These are phyloP conservation scores for Centaurea solstitialis DNA, from an alignment of 129 eudicot genomes.

Conservation along the genomic window DNA sequence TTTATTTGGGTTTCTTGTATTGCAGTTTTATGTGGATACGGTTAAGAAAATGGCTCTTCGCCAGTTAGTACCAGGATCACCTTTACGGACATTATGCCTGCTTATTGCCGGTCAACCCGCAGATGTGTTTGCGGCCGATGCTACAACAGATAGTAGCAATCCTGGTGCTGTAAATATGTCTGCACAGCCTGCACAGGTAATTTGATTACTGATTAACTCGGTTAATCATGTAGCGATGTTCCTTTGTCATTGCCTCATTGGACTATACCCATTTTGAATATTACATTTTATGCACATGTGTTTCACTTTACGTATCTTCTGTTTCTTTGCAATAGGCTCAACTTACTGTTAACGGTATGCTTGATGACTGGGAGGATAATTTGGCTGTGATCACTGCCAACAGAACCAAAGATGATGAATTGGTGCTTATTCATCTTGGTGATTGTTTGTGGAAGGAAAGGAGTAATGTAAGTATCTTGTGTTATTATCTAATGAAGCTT, in stretches of 20 bases:
- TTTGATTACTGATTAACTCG: background rate
- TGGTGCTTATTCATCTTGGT: constrained; percentile 46
- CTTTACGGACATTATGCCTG: constrained; percentile 92
- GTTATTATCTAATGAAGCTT: background rate
- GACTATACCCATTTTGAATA: background rate
- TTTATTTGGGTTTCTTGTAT: background rate
- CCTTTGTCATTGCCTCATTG: background rate
- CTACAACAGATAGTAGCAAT: constrained; percentile 38
- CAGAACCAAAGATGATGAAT: constrained; percentile 44
- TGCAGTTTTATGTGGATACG: constrained; percentile 91
- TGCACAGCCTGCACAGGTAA: constrained; percentile 62
- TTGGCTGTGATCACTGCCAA: constrained; percentile 44
- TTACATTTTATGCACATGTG: background rate
- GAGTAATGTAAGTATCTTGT: constrained; percentile 37
- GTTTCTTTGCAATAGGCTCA: constrained; percentile 28
- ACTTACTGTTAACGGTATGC: constrained; percentile 63
- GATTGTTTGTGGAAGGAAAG: constrained; percentile 46
- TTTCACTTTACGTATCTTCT: constrained; percentile 1
- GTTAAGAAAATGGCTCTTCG: constrained; percentile 85
- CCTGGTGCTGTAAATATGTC: constrained; percentile 35
- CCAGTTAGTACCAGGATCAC: constrained; percentile 87
- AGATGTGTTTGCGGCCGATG: constrained; percentile 68
- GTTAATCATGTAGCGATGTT: background rate
- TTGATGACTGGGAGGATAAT: constrained; percentile 54
- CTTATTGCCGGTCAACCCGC: constrained; percentile 92